Evolutionary conservation across 2,329 filamentous ascomycete species (phyloP).

Genomic region (Scytalidium lignicola): DNA sequence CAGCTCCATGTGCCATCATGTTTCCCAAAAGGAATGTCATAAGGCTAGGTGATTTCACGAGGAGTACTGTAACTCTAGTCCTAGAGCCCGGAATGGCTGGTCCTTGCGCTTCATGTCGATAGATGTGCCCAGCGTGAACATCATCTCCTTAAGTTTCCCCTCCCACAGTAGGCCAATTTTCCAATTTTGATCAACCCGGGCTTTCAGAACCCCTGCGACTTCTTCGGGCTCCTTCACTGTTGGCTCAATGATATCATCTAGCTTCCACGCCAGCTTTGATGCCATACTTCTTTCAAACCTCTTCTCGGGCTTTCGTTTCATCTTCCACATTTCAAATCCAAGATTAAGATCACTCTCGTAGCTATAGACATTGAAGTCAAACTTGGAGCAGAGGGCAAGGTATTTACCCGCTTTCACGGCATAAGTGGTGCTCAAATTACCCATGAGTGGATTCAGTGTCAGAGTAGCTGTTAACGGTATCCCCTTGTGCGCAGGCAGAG

Average conservation of each 20-base stretch:
- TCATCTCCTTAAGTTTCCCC: slow-evolving; percentile 81
- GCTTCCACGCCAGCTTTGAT: slow-evolving; percentile 48
- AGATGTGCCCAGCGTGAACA: slow-evolving; percentile 85
- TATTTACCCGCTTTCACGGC: slow-evolving; percentile 80
- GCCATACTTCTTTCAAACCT: slow-evolving; percentile 42
- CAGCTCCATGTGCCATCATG: background rate
- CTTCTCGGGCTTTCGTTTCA: slow-evolving; percentile 28
- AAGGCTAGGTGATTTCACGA: slow-evolving; percentile 46
- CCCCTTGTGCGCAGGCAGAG: slow-evolving; percentile 71
- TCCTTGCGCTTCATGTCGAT: slow-evolving; percentile 74
- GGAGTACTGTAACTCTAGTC: slow-evolving; percentile 78
- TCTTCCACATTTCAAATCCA: slow-evolving; percentile 89
- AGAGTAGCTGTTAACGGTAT: slow-evolving; percentile 92
- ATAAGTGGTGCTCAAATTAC: slow-evolving; percentile 86
- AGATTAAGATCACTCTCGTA: slow-evolving; percentile 94
- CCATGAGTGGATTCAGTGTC: slow-evolving; percentile 91
- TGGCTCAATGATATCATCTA: slow-evolving; percentile 31
- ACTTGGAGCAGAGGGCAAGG: slow-evolving; percentile 80
- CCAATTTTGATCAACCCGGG: slow-evolving; percentile 82
- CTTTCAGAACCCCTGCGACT: slow-evolving; percentile 83
- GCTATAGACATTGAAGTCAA: slow-evolving; percentile 97
- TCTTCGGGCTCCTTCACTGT: slow-evolving; percentile 47
- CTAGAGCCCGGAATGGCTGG: slow-evolving; percentile 71
- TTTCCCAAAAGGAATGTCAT: background rate
- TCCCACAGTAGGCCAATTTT: slow-evolving; percentile 88